Conservation (phyloP, 176 grass and related monocot species). For the Stipa capillata region DNA sequence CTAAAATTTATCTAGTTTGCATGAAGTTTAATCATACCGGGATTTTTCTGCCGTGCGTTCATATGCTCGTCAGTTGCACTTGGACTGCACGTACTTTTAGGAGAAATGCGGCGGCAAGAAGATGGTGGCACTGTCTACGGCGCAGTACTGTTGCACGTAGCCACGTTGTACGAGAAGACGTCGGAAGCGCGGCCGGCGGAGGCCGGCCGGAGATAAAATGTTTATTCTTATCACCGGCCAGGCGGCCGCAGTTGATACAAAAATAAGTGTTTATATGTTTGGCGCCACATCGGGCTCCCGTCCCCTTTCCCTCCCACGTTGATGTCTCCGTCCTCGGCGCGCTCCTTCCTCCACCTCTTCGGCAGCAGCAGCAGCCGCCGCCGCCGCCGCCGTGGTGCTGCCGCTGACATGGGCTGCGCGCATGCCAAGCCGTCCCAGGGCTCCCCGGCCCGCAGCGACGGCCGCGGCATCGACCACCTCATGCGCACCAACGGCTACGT, state of each 20-base stretch:
- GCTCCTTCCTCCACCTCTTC: background rate
- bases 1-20: too few relatives aligned
- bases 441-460: constrained; percentile 35
- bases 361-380: background rate
- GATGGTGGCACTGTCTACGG: background rate
- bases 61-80: too few relatives aligned
- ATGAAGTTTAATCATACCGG: too few relatives aligned
- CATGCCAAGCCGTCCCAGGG: constrained; percentile 36
- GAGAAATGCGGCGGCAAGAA: background rate
- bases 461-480: constrained; percentile 23
- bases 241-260: background rate
- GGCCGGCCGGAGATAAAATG: background rate
- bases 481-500: constrained; percentile 23
- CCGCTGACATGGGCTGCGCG: constrained; percentile 43
- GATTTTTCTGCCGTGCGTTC: too few relatives aligned
- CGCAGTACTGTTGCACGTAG: background rate
- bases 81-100: too few relatives aligned
- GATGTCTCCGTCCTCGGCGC: constrained; percentile 29
- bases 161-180: background rate
- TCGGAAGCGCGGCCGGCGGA: background rate
- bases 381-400: background rate
- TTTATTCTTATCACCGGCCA: background rate
- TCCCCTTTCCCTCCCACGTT: constrained; percentile 12
- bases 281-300: background rate
- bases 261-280: constrained; percentile 2